Conservation (phyloP, 2,329 filamentous ascomycete genomes). For the Fusarium sp. region DNA sequence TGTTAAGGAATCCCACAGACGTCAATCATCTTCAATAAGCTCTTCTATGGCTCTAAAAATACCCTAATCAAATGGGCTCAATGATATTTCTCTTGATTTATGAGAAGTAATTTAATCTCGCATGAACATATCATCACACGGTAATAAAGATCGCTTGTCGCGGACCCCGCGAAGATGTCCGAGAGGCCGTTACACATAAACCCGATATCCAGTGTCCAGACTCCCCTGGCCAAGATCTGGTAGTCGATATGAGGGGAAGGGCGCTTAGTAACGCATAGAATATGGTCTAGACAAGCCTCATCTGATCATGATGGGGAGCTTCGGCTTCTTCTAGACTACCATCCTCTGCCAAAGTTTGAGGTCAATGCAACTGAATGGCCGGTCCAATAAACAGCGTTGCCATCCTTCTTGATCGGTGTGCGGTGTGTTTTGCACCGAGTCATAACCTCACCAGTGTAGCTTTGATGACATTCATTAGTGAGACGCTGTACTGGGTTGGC, state of each 20-base stretch:
- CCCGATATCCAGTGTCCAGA: conserved; percentile 1
- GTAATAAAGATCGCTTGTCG: not conserved
- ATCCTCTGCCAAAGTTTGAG: not conserved
- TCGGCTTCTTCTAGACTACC: conserved; percentile 24
- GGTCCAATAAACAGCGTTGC: not conserved
- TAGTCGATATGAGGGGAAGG: not conserved
- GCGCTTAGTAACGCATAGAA: not conserved
- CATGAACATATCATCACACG: not conserved
- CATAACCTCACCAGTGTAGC: not conserved
- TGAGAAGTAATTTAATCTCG: not conserved
- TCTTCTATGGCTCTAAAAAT: not conserved
- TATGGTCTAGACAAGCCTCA: conserved; percentile 16
- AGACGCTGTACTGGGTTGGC: not conserved
- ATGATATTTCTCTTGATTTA: too few species aligned
- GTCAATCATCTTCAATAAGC: not conserved
- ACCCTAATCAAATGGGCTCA: not conserved
- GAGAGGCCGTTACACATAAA: not conserved
- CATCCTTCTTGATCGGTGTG: not conserved
- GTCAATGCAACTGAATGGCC: not conserved
- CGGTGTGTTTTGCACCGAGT: not conserved
- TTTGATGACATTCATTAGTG: not conserved
- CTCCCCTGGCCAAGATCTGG: not conserved
- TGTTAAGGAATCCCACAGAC: conserved; percentile 3
- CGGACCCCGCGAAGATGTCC: not conserved
- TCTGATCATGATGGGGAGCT: not conserved